Evolutionary conservation across 345 rosid genomes (phyloP).

Genomic region (Stellera chamaejasme): DNA sequence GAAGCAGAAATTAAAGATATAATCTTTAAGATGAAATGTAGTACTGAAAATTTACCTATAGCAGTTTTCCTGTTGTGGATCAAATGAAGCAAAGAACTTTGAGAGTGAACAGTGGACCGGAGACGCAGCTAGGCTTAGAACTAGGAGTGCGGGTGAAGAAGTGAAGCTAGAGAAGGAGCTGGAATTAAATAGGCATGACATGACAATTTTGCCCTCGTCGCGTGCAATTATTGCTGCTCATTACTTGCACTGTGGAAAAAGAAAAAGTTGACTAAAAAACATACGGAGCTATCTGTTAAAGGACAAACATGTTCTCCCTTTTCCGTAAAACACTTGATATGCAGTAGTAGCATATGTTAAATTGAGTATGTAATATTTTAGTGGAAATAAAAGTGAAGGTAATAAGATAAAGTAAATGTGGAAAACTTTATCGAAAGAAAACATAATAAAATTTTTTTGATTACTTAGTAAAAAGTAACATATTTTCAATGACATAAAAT

Average conservation of each 20-base stretch:
- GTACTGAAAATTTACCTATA: constrained; percentile 11
- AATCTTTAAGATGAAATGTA: constrained; percentile 12
- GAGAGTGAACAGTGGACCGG: constrained; percentile 18
- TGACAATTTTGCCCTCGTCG: constrained; percentile 22
- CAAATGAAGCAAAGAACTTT: constrained; percentile 11
- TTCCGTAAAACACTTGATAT: too few relatives aligned
- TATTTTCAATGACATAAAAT: too few relatives aligned
- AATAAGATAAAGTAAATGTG: too few relatives aligned
- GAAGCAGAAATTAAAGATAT: not conserved
- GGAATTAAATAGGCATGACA: constrained; percentile 15
- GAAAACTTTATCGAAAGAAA: too few relatives aligned
- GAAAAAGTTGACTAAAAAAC: too few relatives aligned
- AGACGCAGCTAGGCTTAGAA: constrained; percentile 4
- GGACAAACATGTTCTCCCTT: too few relatives aligned
- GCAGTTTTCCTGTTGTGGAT: constrained; percentile 11
- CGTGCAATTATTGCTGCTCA: constrained; percentile 2
- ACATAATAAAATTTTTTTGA: too few relatives aligned
- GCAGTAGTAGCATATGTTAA: too few relatives aligned
- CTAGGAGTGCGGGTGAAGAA: not conserved
- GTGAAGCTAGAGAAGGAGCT: constrained; percentile 6
- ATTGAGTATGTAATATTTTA: too few relatives aligned
- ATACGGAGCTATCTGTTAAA: too few relatives aligned
- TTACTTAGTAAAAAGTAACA: too few relatives aligned
- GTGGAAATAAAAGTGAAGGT: too few relatives aligned
- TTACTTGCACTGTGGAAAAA: not conserved